These are phyloP conservation scores for Tolypocladium pustulatum DNA, from an alignment of 2,329 filamentous ascomycete species.

Conservation along the genomic window DNA sequence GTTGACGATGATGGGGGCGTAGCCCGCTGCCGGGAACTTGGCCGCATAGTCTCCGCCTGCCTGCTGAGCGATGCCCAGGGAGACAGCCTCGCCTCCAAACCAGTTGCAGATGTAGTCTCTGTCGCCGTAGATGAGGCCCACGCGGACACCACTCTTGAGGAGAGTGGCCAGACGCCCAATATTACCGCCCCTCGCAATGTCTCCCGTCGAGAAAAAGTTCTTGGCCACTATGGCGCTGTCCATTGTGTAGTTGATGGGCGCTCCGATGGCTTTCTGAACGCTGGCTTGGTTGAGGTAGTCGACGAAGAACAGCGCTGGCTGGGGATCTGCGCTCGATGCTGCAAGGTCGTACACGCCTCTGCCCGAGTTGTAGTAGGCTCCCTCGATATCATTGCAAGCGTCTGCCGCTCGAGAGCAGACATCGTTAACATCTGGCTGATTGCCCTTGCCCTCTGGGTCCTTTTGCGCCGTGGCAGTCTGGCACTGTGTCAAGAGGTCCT, in stretches of 20 bases:
- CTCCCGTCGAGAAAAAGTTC: constrained; percentile 41
- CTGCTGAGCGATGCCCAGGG: constrained; percentile 46
- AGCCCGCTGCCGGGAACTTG: constrained; percentile 56
- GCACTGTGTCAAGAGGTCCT: constrained; percentile 41
- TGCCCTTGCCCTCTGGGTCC: constrained; percentile 31
- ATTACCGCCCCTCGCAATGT: constrained; percentile 54
- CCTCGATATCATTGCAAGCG: constrained; percentile 38
- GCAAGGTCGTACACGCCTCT: constrained; percentile 53
- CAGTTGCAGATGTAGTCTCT: constrained; percentile 56
- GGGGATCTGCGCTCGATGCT: constrained; percentile 44
- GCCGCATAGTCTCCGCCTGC: constrained; percentile 34
- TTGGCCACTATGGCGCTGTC: constrained; percentile 33
- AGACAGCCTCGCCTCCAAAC: constrained; percentile 65
- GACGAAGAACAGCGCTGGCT: constrained; percentile 49
- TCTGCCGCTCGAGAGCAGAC: constrained; percentile 41
- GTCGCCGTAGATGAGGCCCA: constrained; percentile 63
- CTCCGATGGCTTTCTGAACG: constrained; percentile 50
- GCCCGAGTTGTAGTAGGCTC: constrained; percentile 43
- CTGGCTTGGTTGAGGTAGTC: constrained; percentile 53
- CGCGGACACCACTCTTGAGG: constrained; percentile 50
- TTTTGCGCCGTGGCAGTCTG: constrained; percentile 24
- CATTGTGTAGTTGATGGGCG: constrained; percentile 49
- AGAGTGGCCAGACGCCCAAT: constrained; percentile 49
- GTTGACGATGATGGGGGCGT: constrained; percentile 61
- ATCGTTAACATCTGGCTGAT: constrained; percentile 24